Base-by-base conservation (phyloP, 1,284 basidiomycete species). In the Cystobasidiaceae sp. region DNA sequence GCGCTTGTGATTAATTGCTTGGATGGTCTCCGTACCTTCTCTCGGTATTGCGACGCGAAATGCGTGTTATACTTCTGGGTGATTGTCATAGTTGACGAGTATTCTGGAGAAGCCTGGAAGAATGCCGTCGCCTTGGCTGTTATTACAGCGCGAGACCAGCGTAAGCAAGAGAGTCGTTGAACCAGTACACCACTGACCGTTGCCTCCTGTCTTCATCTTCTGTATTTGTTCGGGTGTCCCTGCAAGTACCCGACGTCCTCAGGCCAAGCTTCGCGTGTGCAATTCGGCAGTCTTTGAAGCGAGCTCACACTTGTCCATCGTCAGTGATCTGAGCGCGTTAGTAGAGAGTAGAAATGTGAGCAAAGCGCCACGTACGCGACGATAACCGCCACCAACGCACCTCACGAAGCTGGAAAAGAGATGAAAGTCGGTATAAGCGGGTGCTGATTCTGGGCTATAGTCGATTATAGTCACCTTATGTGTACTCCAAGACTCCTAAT, bases 141-240 rank as follows among this genome's bases (percentile, higher is more conserved):
- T 23, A 30, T 19, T 1, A n/a, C 8, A 44, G 19, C 11, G 41
- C 43, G 28, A 34, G n/a, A n/a, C n/a, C n/a, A n/a, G n/a, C n/a
- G n/a, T n/a, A n/a, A n/a, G n/a, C n/a, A n/a, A n/a, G n/a, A n/a
- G n/a, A n/a, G n/a, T n/a, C n/a, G n/a, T n/a, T n/a, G n/a, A n/a
- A n/a, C n/a, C n/a, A n/a, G n/a, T n/a, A n/a, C n/a, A 15, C 28
- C 17, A 32, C 60, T 43, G n/a, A 61, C 81, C 82, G 74, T 94
- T 94, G 59, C 92, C 92, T 67, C 92, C 91, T 46, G 88, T 81
- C 86, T 88, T 85, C 90, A 97, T 94, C 70, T 91, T 85, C 73
- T 80, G 86, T 71, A 94, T 81, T 77, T 97, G 92, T 59, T 92
- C 89, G 41, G 86, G 84, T 66, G 90, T 88, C 92, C 92, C 72